These are phyloP conservation scores for Ilyonectria sp. DNA, from an alignment of 2,329 filamentous ascomycete species.

Conservation along the genomic window DNA sequence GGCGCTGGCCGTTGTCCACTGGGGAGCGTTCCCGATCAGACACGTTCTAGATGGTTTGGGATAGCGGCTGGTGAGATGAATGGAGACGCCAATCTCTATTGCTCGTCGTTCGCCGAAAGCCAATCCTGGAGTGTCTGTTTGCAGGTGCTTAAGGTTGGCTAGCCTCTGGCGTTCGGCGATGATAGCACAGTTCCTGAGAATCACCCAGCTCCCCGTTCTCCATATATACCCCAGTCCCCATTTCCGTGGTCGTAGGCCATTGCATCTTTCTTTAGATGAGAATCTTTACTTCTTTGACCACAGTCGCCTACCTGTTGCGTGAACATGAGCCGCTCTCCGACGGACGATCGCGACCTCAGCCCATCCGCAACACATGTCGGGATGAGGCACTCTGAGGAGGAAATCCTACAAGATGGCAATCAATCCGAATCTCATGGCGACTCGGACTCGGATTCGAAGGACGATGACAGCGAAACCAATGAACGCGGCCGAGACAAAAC, in stretches of 20 bases:
- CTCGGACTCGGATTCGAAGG: not conserved
- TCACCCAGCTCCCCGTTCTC: not conserved
- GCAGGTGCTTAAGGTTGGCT: not conserved
- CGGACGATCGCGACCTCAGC: not conserved
- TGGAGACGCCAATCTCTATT: not conserved
- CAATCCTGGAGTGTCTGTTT: not conserved
- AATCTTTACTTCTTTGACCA: no score
- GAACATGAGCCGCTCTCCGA: not conserved
- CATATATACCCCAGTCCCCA: not conserved
- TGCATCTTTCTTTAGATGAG: not conserved
- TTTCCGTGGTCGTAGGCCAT: not conserved
- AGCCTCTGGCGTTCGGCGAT: not conserved
- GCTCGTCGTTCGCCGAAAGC: not conserved
- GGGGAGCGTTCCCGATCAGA: not conserved
- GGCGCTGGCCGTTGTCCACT: not conserved
- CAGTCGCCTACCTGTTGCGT: not conserved
- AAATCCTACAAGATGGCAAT: not conserved
- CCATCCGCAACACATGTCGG: not conserved
- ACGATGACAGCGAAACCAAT: not conserved
- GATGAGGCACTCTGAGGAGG: not conserved
- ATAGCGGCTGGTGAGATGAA: not conserved
- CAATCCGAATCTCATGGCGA: not conserved
- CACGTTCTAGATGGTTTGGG: not conserved
- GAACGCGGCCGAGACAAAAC: not conserved
- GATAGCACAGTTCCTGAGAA: not conserved